Evolutionary conservation across 306 rosid genomes (phyloP).

Genomic region (Cyclanthera cordifolia): DNA sequence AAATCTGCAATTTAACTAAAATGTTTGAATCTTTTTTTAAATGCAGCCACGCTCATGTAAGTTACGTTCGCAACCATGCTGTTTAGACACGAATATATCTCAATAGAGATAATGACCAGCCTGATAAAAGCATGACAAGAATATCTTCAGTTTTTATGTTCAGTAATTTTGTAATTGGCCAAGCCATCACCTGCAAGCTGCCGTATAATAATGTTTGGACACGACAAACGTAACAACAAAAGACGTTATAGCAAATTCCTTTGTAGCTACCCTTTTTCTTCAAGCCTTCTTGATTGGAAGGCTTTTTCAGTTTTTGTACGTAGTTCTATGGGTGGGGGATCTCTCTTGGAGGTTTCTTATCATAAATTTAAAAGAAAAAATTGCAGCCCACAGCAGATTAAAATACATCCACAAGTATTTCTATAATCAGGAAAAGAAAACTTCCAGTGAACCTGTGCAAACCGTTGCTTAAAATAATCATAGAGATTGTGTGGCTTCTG

Average conservation of each 20-base stretch:
- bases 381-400: background rate
- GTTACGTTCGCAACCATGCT: background rate
- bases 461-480: conserved; percentile 94
- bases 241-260: background rate
- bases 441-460: conserved; percentile 68
- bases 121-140: background rate
- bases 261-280: no score
- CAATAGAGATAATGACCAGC: background rate
- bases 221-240: background rate
- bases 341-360: no score
- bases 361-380: background rate
- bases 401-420: conserved; percentile 5
- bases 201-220: conserved; percentile 2
- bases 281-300: no score
- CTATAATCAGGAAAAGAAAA: conserved; percentile 2
- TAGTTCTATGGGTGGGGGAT: no score
- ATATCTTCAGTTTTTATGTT: background rate
- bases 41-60: background rate
- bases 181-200: background rate
- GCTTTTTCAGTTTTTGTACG: no score
- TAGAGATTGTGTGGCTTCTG: conserved; percentile 88
- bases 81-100: background rate
- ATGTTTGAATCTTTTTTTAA: background rate
- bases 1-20: background rate
- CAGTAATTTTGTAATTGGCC: background rate